phyloP scores from a whole-genome alignment of 1,284 basidiomycete genomes.

The Ganoderma meredithae region DNA sequence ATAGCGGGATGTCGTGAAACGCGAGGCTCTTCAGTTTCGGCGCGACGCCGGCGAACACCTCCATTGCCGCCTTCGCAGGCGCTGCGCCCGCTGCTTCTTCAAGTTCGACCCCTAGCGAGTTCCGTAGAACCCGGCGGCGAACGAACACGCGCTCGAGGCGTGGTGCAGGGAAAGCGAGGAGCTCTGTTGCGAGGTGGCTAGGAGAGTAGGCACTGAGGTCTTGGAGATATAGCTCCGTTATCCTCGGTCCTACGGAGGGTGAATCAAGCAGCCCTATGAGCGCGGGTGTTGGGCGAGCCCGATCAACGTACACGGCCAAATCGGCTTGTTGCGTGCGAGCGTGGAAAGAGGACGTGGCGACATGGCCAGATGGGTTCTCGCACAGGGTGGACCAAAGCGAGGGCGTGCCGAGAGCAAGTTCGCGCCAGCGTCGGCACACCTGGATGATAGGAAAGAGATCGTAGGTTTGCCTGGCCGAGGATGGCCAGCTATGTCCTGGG shows the following conservation, averaged over 20 bases:
- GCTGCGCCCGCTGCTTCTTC: background rate
- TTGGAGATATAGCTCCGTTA: conserved; percentile 22
- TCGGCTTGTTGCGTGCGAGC: conserved; percentile 19
- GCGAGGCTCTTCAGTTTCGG: conserved; percentile 22
- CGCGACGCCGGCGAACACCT: conserved; percentile 21
- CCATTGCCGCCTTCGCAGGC: conserved; percentile 1
- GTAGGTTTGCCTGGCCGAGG: conserved; percentile 19
- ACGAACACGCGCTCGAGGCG: conserved; percentile 20
- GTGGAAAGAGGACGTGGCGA: conserved; percentile 14
- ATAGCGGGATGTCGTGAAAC: conserved; percentile 27
- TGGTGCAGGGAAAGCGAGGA: conserved; percentile 23
- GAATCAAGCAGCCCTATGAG: conserved; percentile 4
- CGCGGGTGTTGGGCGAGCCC: conserved; percentile 14
- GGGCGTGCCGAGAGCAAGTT: conserved; percentile 25
- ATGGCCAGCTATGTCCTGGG: conserved; percentile 2
- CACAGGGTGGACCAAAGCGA: conserved; percentile 30
- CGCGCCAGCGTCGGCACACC: conserved; percentile 30
- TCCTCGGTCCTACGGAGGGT: conserved; percentile 8
- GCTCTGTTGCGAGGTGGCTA: conserved; percentile 10
- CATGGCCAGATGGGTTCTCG: conserved; percentile 12
- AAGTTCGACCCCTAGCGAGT: background rate
- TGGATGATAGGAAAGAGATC: conserved; percentile 29
- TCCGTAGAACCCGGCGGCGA: conserved; percentile 3
- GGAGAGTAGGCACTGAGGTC: conserved; percentile 16
- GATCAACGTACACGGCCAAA: conserved; percentile 22